Percentiles rank a stretch among this genome's conserved stretches.
These are phyloP conservation scores for Hymenoscyphus infarciens DNA, from an alignment of 2,329 filamentous ascomycete species.

Conservation along the genomic window DNA sequence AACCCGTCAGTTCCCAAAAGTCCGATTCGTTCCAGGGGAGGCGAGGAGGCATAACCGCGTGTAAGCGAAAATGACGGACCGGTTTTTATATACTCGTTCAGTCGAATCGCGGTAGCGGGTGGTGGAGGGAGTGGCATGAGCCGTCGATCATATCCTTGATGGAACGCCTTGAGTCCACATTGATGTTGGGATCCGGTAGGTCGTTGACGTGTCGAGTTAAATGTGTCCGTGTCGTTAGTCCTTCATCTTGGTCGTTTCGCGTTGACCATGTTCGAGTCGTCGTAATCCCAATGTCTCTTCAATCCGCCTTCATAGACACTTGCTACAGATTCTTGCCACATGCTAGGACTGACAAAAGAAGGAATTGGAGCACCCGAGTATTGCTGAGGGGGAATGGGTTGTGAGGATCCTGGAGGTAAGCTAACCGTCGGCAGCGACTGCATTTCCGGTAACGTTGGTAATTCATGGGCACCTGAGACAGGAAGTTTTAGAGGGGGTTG, in stretches of 20 bases:
- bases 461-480: slow-evolving; percentile 42
- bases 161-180: background rate
- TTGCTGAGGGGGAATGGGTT: slow-evolving; percentile 47
- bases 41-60: background rate
- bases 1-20: slow-evolving; percentile 3
- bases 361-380: slow-evolving; percentile 52
- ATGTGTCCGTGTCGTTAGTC: background rate
- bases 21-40: background rate
- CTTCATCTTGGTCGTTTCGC: slow-evolving; percentile 30
- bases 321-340: slow-evolving; percentile 71
- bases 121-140: background rate
- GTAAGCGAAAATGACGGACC: slow-evolving; percentile 1
- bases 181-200: background rate
- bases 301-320: slow-evolving; percentile 64
- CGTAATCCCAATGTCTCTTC: slow-evolving; percentile 56
- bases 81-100: background rate
- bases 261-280: slow-evolving; percentile 28
- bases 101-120: background rate
- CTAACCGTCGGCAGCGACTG: slow-evolving; percentile 49
- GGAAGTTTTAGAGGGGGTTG: slow-evolving; percentile 36
- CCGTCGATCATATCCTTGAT: background rate
- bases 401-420: slow-evolving; percentile 41
- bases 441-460: slow-evolving; percentile 43
- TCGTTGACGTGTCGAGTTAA: background rate
- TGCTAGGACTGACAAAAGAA: slow-evolving; percentile 64